Base-by-base conservation (phyloP, 768 basidiomycete species). In the Fibroporia radiculosa region DNA sequence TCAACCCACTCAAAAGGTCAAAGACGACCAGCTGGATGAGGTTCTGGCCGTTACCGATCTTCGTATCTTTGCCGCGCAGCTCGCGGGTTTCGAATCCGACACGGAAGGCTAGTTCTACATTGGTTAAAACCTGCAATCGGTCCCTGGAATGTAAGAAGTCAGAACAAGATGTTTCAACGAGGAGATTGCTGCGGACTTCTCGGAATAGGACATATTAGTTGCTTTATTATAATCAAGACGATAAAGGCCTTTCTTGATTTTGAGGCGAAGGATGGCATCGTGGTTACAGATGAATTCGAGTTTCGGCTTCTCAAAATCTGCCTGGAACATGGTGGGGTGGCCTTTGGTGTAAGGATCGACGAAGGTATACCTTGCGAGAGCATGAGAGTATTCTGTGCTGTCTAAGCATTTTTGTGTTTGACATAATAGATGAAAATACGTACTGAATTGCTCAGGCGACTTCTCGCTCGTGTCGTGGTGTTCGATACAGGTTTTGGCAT, bases 221-320 rank as follows among this genome's bases (percentile, higher is more conserved):
- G 40, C 42, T 42, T 49, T 55, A 2, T 37, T 31, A 40, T 52
- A 48, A n/a, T 64, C 56, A 22, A 51, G 47, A 18, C 55, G 49
- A 48, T 54, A 54, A 41, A 56, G 50, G 26, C 62, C 59, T 20
- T 54, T 48, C 11, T 55, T 50, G 33, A 62, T 38, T 18, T 37
- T 51, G 12, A 65, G 43, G 18, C 47, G 46, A 14, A 65, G 48
- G 34, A 65, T 44, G 2, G 48, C 61, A 24, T 65, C 62, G 31
- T 65, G 63, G 43, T 61, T 62, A 44, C 63, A 62, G 31, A 65
- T 52, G 46, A 65, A 62, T 28, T 58, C 48, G 19, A 65, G 48
- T 10, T 46, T 24, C 10, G 63, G 63, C 19, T 50, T 51, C 18
- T 42, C 45, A 50, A 61, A 61, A 11, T 44, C 34, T 1, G 55